These are phyloP conservation scores for Panus rudis DNA, from an alignment of 768 basidiomycete genomes.

Conservation along the genomic window DNA sequence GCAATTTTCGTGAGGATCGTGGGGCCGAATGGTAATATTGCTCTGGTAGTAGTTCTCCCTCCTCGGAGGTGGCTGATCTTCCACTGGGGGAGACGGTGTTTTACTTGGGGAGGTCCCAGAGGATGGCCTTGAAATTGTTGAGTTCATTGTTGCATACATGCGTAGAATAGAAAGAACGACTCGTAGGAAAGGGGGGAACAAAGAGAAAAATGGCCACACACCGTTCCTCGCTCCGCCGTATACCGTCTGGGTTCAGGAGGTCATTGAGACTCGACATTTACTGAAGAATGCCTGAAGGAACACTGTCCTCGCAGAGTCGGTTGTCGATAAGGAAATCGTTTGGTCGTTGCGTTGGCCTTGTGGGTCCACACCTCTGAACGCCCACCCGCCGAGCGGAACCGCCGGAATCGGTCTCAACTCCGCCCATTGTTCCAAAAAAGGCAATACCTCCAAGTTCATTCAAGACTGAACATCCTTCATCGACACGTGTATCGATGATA, in stretches of 20 bases:
- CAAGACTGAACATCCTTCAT: no score
- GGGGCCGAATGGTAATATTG: conserved; percentile 18
- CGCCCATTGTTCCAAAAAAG: conserved; percentile 13
- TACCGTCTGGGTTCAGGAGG: conserved; percentile 23
- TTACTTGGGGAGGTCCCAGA: no score
- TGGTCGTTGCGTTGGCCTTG: conserved; percentile 8
- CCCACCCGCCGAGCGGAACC: conserved; percentile 5
- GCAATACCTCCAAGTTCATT: no score
- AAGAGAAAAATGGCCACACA: conserved; percentile 6
- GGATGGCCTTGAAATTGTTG: no score
- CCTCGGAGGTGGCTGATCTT: conserved; percentile 9
- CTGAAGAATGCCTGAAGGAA: no score
- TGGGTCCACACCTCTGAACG: conserved; percentile 6
- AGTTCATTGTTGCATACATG: no score
- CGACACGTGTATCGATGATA: no score
- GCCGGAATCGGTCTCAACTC: no score
- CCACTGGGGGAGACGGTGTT: conserved; percentile 6
- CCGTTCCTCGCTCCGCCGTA: no score
- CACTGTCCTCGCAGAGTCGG: no score
- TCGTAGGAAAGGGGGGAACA: conserved; percentile 5
- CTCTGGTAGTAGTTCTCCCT: conserved; percentile 15
- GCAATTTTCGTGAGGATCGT: conserved; percentile 59
- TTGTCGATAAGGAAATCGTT: conserved; percentile 9
- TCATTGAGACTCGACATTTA: conserved; percentile 22
- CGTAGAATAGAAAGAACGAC: no score